phyloP scores from a whole-genome alignment of 768 basidiomycete species.

The Coprinopsis cinerea region DNA sequence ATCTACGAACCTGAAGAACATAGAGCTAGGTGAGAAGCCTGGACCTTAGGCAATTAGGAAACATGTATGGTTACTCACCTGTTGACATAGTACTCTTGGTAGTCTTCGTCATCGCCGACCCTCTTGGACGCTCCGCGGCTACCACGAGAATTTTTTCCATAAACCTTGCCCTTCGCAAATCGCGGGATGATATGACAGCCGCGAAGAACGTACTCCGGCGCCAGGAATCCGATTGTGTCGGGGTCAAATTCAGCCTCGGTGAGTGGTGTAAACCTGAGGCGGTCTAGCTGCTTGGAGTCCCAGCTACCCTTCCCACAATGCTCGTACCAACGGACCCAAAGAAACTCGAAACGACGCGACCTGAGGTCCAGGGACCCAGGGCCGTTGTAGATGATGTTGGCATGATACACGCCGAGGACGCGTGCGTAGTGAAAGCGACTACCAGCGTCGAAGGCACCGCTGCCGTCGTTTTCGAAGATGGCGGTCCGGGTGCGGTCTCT shows the following conservation, averaged over 20 bases:
- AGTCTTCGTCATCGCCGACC: neutral
- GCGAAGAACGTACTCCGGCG: neutral
- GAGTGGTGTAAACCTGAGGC: no score
- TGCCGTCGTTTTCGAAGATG: conserved; percentile 1
- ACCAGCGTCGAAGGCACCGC: conserved; percentile 13
- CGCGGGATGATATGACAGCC: neutral
- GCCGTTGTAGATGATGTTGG: conserved; percentile 7
- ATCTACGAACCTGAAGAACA: neutral
- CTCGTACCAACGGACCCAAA: conserved; percentile 40
- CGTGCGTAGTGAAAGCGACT: conserved; percentile 18
- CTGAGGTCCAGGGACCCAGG: neutral
- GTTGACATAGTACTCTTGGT: neutral
- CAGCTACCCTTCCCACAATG: no score
- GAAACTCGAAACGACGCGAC: conserved; percentile 24
- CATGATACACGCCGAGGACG: conserved; percentile 19
- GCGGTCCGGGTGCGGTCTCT: neutral
- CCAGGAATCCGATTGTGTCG: neutral
- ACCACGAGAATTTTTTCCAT: no score
- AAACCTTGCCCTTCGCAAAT: neutral
- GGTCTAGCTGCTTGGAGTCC: no score
- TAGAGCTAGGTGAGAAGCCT: neutral
- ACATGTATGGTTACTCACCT: neutral
- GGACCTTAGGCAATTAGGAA: neutral
- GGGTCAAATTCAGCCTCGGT: no score
- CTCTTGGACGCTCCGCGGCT: neutral